Evolutionary conservation across 768 basidiomycete species (phyloP), one percentile per base, ranked within the genome.

Genomic region (Pholiota microspora): DNA sequence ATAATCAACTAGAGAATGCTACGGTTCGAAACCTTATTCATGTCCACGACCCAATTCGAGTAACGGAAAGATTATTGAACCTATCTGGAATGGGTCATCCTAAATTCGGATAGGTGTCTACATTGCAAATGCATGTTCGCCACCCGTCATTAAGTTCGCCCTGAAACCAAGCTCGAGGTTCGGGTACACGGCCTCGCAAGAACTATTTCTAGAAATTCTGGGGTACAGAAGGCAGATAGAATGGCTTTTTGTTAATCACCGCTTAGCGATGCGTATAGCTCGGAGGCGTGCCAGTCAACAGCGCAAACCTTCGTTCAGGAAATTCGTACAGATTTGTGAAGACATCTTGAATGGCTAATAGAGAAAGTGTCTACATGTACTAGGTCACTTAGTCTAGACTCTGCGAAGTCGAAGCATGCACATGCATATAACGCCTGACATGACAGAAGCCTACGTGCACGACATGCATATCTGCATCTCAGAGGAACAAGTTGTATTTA

Each of bases 1-100:
- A 76, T 69, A 68, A 71, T 65, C 63, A 71, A 51, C 68, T 74
- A 75, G 71, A 75, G 67, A 67, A 72, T 73, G 68, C 67, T 73
- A 65, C 65, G 57, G 54, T 63, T 64, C 62, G 50, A 57, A 61
- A 64, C 45, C 44, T 53, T 53, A 25, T 54, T 34, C 31, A 21
- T 42, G 28, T 2, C 9, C 29, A 49, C 35, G 12, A 48, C 24
- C 32, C 49, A 50, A 48, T 24, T 56, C 40, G 21, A 15, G 13
- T 23, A 40, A 18, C 24, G 24, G n/a, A n/a, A n/a, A n/a, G n/a
- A n/a, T n/a, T n/a, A n/a, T n/a, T n/a, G n/a, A n/a, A n/a, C n/a
- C n/a, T n/a, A n/a, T n/a, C n/a, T n/a, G n/a, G n/a, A n/a, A n/a
- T n/a, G n/a, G n/a, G n/a, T n/a, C n/a, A 36, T n/a, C 35, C 35